phyloP scores from a whole-genome alignment of 768 basidiomycete genomes.

The Epithele typhae region DNA sequence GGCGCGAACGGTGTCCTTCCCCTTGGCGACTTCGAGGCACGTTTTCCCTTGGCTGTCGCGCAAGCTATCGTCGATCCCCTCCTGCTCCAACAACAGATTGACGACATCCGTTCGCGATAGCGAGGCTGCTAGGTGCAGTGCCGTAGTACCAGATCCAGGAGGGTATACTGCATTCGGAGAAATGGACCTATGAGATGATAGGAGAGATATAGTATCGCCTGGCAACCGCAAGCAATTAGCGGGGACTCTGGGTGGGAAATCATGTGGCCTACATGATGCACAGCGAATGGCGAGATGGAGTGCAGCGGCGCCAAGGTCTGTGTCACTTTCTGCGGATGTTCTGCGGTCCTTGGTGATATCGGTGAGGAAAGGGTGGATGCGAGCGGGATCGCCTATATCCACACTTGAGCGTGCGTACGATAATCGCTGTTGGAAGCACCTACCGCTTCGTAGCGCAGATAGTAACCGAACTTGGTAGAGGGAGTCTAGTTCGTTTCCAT shows the following conservation, averaged over 20 bases:
- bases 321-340: constrained; percentile 39
- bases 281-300: constrained; percentile 83
- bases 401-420: background rate
- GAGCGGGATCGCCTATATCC: constrained; percentile 61
- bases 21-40: constrained; percentile 67
- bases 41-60: constrained; percentile 64
- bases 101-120: constrained; percentile 73
- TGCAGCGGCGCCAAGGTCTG: constrained; percentile 70
- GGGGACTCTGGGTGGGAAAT: too few relatives aligned
- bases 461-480: constrained; percentile 40
- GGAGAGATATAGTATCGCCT: constrained; percentile 65
- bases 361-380: constrained; percentile 77
- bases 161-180: constrained; percentile 78
- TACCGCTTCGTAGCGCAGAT: constrained; percentile 38
- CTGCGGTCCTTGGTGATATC: constrained; percentile 69
- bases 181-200: constrained; percentile 70
- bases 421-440: constrained; percentile 1
- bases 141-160: constrained; percentile 63
- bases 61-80: constrained; percentile 73
- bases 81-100: constrained; percentile 71
- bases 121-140: constrained; percentile 70
- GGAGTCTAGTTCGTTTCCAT: constrained; percentile 22
- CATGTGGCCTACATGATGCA: constrained; percentile 53
- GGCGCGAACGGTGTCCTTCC: constrained; percentile 57
- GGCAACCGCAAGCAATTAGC: background rate